Evolutionary conservation across 2,329 filamentous ascomycete species (phyloP).

Genomic region (Tolypocladium tundrense): DNA sequence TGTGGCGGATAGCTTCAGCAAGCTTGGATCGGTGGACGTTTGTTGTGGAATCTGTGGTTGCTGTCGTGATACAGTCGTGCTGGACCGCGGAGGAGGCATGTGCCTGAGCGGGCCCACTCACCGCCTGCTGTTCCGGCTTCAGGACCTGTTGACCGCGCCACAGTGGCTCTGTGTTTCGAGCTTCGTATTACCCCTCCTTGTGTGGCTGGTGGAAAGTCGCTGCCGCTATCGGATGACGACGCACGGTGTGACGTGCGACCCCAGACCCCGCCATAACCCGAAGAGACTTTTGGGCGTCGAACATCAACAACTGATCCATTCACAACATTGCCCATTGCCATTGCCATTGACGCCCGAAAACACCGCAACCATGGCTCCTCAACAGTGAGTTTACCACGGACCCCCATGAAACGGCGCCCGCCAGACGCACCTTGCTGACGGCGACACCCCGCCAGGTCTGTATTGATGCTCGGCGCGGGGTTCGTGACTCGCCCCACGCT

Average conservation of each 20-base stretch:
- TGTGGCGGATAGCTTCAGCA: background rate
- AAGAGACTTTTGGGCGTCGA: background rate
- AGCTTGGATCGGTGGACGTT: background rate
- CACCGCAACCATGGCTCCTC: constrained; percentile 2
- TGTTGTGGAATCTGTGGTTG: background rate
- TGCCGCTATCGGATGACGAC: background rate
- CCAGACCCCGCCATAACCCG: background rate
- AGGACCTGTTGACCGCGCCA: background rate
- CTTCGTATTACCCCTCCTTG: no score
- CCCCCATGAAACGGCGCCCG: constrained; percentile 2
- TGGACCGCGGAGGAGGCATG: background rate
- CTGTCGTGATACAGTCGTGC: background rate
- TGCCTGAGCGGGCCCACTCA: background rate
- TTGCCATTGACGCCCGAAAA: background rate
- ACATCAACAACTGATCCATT: background rate
- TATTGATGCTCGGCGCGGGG: constrained; percentile 39
- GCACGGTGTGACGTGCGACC: background rate
- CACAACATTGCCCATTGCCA: background rate
- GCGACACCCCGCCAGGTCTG: constrained; percentile 1
- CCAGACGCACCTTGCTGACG: background rate
- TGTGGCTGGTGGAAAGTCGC: no score
- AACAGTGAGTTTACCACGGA: constrained; percentile 1
- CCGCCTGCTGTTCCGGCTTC: background rate
- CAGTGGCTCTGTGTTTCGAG: background rate
- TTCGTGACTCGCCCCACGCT: constrained; percentile 53